Conservation (phyloP, 495 filamentous ascomycete genomes). For the Copromyces sp. region DNA sequence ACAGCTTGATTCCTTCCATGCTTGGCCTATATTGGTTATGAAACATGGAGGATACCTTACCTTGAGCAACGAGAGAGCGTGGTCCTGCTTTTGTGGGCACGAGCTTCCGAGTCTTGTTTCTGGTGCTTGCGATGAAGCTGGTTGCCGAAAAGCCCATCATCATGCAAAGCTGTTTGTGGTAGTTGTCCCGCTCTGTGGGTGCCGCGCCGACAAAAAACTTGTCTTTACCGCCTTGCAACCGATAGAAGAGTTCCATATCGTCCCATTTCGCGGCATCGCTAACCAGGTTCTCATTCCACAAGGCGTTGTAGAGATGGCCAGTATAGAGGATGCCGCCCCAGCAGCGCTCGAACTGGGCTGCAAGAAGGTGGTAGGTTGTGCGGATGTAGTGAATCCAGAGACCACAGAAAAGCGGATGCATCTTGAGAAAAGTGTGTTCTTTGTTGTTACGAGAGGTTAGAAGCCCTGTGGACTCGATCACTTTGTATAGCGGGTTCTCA, state of each 20-base stretch:
- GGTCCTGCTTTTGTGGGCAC: not conserved
- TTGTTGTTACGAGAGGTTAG: not conserved
- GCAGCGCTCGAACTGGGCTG: not conserved
- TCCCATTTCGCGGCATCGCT: not conserved
- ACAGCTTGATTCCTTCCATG: not conserved
- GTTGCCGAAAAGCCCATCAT: slow-evolving; percentile 3
- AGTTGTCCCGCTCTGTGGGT: not conserved
- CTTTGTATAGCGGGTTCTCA: not conserved
- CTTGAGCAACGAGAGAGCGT: not conserved
- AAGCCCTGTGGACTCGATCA: not conserved
- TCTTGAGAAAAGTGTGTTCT: not conserved
- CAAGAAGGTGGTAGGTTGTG: not conserved
- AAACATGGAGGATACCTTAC: not conserved
- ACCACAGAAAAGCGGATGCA: slow-evolving; percentile 1
- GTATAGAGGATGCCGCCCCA: slow-evolving; percentile 3
- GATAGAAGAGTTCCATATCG: slow-evolving; percentile 2
- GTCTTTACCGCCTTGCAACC: slow-evolving; percentile 1
- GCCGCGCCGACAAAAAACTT: slow-evolving; percentile 2
- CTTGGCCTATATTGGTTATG: not conserved
- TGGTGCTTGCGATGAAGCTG: not conserved
- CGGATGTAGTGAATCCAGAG: slow-evolving; percentile 1
- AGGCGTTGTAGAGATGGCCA: slow-evolving; percentile 4
- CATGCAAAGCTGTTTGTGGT: slow-evolving; percentile 3
- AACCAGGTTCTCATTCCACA: not conserved
- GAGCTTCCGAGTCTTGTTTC: slow-evolving; percentile 3